These are phyloP conservation scores for Aspergillus proliferans DNA, from an alignment of 2,329 filamentous ascomycete species.

Conservation along the genomic window DNA sequence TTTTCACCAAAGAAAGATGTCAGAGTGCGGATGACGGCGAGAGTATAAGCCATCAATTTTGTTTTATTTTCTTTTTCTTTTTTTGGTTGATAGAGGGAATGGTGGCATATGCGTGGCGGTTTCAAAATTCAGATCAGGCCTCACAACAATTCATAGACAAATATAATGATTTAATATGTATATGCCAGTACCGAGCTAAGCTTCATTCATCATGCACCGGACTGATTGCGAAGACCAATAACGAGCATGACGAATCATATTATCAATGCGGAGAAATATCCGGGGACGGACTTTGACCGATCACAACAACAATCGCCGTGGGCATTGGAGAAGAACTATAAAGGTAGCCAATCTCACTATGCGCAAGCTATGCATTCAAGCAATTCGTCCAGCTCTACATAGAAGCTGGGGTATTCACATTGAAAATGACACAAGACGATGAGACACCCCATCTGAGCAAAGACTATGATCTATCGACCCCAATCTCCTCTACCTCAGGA, in stretches of 20 bases:
- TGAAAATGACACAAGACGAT: neutral
- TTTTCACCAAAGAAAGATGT: slow-evolving; percentile 48
- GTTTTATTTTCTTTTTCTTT: neutral
- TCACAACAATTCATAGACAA: neutral
- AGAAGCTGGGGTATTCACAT: neutral
- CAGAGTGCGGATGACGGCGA: slow-evolving; percentile 48
- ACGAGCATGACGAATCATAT: neutral
- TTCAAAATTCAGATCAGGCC: neutral
- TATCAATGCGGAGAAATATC: slow-evolving; percentile 12
- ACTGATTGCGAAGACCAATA: neutral
- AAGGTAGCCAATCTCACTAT: neutral
- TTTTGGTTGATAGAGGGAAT: neutral
- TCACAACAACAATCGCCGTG: neutral
- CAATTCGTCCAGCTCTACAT: no score
- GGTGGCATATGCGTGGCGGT: neutral
- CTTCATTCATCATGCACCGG: no score
- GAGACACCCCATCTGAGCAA: neutral
- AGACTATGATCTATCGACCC: slow-evolving; percentile 54
- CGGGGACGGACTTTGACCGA: slow-evolving; percentile 12
- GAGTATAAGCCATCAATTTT: slow-evolving; percentile 15
- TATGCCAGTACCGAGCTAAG: no score
- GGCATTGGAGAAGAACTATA: neutral
- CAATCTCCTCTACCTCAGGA: slow-evolving; percentile 48
- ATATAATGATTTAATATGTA: neutral
- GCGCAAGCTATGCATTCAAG: neutral